phyloP scores from a whole-genome alignment of 805 yeast genomes.

The Candida khao-thaluensis region DNA sequence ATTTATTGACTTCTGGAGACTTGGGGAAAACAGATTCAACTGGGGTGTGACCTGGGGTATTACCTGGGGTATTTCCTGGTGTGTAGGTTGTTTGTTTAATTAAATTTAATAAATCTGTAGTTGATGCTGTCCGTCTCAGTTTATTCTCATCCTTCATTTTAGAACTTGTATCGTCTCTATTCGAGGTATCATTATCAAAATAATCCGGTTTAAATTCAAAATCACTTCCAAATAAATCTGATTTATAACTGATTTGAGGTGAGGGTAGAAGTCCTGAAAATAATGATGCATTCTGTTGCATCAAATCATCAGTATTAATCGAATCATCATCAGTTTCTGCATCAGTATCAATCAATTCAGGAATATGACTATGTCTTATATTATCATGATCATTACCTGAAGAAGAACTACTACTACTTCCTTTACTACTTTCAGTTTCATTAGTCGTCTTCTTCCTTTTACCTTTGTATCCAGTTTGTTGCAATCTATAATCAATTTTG shows the following conservation, averaged over 20 bases:
- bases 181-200: conserved; percentile 1
- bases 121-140: conserved; percentile 18
- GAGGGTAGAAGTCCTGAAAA: conserved; percentile 38
- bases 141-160: conserved; percentile 10
- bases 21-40: background rate
- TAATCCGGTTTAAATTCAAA: conserved; percentile 13
- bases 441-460: background rate
- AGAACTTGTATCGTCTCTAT: conserved; percentile 10
- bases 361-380: conserved; percentile 16
- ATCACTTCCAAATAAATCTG: conserved; percentile 28
- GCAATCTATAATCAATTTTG: conserved; percentile 36
- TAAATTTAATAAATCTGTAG: conserved; percentile 16
- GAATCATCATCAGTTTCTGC: conserved; percentile 24
- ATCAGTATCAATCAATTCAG: conserved; percentile 18
- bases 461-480: conserved; percentile 16
- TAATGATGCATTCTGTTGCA: conserved; percentile 31
- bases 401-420: background rate
- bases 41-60: background rate
- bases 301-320: conserved; percentile 27
- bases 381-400: conserved; percentile 2
- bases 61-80: background rate
- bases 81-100: conserved; percentile 4
- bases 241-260: conserved; percentile 35
- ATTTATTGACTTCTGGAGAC: background rate
- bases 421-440: background rate